Percentiles rank a stretch among this genome's conserved stretches.
Evolutionary conservation across 1,284 basidiomycete species (phyloP).

Genomic region (Pseudozyma sp.): DNA sequence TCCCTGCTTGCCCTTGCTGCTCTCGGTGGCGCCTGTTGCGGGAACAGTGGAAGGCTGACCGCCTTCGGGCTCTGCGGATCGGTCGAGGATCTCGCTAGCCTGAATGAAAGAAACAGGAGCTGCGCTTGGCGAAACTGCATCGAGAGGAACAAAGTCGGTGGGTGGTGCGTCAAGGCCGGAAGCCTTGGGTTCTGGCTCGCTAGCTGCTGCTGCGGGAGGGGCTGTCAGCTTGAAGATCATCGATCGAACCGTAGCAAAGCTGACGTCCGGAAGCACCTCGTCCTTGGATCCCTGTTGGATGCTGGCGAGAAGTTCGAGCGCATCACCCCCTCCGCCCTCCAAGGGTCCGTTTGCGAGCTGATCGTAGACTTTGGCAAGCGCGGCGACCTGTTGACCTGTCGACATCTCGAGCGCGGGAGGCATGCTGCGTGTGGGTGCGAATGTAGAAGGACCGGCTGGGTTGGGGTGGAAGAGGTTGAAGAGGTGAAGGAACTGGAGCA

Average conservation of each 20-base stretch:
- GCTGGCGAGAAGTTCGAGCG: slow-evolving; percentile 35
- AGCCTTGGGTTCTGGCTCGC: slow-evolving; percentile 1
- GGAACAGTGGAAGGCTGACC: slow-evolving; percentile 28
- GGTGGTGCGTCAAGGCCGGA: slow-evolving; percentile 24
- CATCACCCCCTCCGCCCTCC: slow-evolving; percentile 43
- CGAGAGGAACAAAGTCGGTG: slow-evolving; percentile 22
- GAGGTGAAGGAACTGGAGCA: slow-evolving; percentile 56
- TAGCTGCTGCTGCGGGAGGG: slow-evolving; percentile 22
- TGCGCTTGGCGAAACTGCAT: slow-evolving; percentile 6
- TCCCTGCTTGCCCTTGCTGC: slow-evolving; percentile 26
- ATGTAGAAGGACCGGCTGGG: slow-evolving; percentile 21
- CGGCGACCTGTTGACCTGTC: slow-evolving; percentile 44
- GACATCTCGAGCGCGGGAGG: slow-evolving; percentile 41
- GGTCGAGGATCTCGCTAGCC: slow-evolving; percentile 38
- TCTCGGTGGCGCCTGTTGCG: slow-evolving; percentile 6
- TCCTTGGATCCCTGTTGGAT: slow-evolving; percentile 33
- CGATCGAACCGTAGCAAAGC: slow-evolving; percentile 27
- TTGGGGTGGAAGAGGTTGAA: slow-evolving; percentile 48
- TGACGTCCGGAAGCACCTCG: slow-evolving; percentile 40
- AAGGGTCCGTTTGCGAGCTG: slow-evolving; percentile 49
- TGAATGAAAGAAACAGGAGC: slow-evolving; percentile 48
- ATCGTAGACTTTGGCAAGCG: slow-evolving; percentile 42
- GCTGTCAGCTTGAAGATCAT: slow-evolving; percentile 50
- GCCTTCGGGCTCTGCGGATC: slow-evolving; percentile 29
- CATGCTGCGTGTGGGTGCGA: slow-evolving; percentile 30